Evolutionary conservation across 2,329 filamentous ascomycete genomes (phyloP).

Genomic region (Scleromitrula shiraiana): DNA sequence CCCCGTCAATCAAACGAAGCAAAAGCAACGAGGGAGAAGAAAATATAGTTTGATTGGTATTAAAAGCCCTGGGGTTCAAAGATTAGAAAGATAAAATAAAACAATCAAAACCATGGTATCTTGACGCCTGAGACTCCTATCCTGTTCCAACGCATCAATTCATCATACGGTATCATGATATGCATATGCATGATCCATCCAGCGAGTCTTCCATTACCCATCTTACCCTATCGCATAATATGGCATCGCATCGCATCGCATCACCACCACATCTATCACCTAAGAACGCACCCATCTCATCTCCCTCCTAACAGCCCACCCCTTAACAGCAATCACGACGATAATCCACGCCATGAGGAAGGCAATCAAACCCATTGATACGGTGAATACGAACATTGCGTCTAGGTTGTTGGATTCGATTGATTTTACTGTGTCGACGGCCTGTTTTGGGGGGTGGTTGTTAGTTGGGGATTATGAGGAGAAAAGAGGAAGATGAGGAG

Average conservation of each 20-base stretch:
- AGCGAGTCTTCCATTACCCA: no score
- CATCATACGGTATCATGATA: background rate
- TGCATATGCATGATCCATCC: no score
- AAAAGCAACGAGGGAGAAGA: no score
- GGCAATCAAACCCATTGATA: conserved; percentile 75
- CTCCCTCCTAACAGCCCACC: conserved; percentile 60
- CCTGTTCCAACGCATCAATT: background rate
- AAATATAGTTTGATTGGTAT: no score
- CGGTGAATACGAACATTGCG: conserved; percentile 89
- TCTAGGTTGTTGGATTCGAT: conserved; percentile 73
- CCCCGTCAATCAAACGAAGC: no score
- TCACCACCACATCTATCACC: background rate
- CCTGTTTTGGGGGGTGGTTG: no score
- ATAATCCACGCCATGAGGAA: conserved; percentile 82
- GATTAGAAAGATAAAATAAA: conserved; percentile 5
- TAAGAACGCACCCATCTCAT: conserved; percentile 5
- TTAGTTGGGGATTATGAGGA: no score
- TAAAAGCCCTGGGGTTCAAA: no score
- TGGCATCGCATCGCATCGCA: background rate
- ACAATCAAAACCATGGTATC: conserved; percentile 9
- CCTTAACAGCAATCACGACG: conserved; percentile 72
- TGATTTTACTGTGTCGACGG: conserved; percentile 65
- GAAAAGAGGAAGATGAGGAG: no score
- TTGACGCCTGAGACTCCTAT: background rate
- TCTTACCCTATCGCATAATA: background rate